Evolutionary conservation across 2,329 filamentous ascomycete genomes (phyloP), one percentile per base, ranked within the genome.

Genomic region (Chaetomium strumarium): DNA sequence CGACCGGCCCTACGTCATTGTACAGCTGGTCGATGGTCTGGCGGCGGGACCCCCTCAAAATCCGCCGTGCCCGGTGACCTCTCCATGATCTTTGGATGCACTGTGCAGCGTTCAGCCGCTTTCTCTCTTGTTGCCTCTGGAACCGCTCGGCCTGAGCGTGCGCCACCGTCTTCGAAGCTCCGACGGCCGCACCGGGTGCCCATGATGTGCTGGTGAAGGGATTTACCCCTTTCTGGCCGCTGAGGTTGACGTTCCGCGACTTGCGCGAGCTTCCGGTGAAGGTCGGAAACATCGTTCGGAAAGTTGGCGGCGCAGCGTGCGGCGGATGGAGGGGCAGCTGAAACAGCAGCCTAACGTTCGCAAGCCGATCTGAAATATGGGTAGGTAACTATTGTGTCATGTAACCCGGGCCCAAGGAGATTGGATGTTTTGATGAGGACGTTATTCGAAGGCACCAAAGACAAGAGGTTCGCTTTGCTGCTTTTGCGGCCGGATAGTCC

Each of bases 191-290:
- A 12, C 77, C 72, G 5, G 79, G 74, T 14, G 73, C 72, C 76
- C 83, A 81, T 39, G 76, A 74, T 31, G 77, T 77, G 60, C 80
- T 80, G 55, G 79, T 84, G 68, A 93, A 95, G 3, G 90, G 89
- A 64, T 96, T 95, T 46, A 76, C 75, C 59, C 81, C 82, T 40
- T 64, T 66, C 62, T 91, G 86, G 57, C 90, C 93, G 60, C 90
- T 93, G 56, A 99, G 84, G 71, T 97, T 96, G 67, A 97, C 90
- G 68, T 96, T 91, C 60, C 93, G 85, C 56, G 86, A 85, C 60
- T 88, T 87, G 64, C 89, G 85, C 63, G 90, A 88, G 70, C 74
- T 88, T 62, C 93, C 93, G 20, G 88, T 93, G 73, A 99, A 99
- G 49, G 87, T 90, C 56, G 87, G 85, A 72, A 93, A 95, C 92